Evolutionary conservation across 1,284 basidiomycete genomes (phyloP), one percentile per base, ranked within the genome.

Genomic region (Ustilago hordei): DNA sequence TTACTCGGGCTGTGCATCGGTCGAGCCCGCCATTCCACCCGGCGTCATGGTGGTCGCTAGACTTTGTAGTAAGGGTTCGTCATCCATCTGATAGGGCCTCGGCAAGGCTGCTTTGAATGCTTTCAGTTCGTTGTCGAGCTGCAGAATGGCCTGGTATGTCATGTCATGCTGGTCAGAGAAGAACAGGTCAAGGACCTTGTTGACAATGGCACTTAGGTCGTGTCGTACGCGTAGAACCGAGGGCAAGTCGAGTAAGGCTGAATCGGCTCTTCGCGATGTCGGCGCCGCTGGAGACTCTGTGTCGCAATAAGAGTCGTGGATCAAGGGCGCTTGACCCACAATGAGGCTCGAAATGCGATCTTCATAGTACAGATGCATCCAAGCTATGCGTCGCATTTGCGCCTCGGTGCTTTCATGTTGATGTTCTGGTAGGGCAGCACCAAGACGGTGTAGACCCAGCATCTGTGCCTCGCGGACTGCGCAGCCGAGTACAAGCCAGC

Each of bases 391-490:
- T 4, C 55, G 48, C 59, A 65, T 65, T 15, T 31, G 41, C 1
- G 34, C 52, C 9, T 57, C 38, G 17, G 35, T 47, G 31, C 50
- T 54, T 23, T 71, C 63, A 9, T 58, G 15, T 48, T 58, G 56
- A 15, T 32, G 19, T 13, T 57, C 41, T 5, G 28, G 19, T 5
- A 50, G 32, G 8, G 55, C 8, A 35, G 55, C 39, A 19, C 69
- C 63, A n/a, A 65, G 59, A 32, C 63, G 59, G 43, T 71, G 69
- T 12, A 65, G 13, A 8, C 69, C 69, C 50, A 71, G n/a, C 5
- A 60, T 13, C 19, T 71, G 59, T 2, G 69, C 69, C 31, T 61
- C 59, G 2, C 69, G 38, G 1, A 65, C 41, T 1, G 69, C 63
- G 9, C 31, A 17, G 9, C 48, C 63, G 1, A 71, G 50, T 9